Evolutionary conservation across 805 yeast species (phyloP).

Genomic region (Saccharomycopsis fibuligera): DNA sequence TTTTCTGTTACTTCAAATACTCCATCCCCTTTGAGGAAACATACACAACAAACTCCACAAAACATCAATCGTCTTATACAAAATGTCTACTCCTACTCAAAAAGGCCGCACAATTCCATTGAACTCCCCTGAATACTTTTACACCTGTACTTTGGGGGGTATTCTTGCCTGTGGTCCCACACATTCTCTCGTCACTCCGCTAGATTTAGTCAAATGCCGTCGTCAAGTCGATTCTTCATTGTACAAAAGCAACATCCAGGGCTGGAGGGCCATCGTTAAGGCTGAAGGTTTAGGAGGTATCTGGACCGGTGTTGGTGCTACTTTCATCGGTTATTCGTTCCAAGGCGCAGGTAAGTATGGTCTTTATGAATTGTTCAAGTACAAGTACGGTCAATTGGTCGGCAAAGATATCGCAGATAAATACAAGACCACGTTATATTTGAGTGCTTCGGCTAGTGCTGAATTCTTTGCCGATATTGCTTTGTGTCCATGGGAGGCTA

Average conservation of each 20-base stretch:
- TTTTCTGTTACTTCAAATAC: neutral
- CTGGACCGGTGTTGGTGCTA: constrained; percentile 88
- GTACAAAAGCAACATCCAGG: constrained; percentile 73
- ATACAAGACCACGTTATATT: constrained; percentile 66
- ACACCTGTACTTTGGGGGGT: constrained; percentile 69
- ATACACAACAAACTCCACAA: no score
- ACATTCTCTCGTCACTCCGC: constrained; percentile 86
- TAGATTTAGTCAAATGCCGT: constrained; percentile 90
- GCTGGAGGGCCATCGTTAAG: constrained; percentile 69
- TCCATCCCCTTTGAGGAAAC: neutral
- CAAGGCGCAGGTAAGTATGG: constrained; percentile 99
- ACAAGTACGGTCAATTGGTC: constrained; percentile 58
- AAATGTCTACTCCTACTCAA: constrained; percentile 12
- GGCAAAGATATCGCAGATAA: constrained; percentile 58
- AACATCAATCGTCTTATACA: no score
- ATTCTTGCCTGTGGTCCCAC: constrained; percentile 94
- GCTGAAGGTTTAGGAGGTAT: constrained; percentile 71
- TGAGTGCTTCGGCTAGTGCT: constrained; percentile 88
- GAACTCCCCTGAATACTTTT: constrained; percentile 57
- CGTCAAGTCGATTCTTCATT: constrained; percentile 75
- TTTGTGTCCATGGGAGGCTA: constrained; percentile 91
- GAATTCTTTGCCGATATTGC: constrained; percentile 88
- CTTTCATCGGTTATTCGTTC: constrained; percentile 84
- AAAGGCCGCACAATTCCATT: constrained; percentile 36
- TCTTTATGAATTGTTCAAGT: constrained; percentile 85